Conservation (phyloP, 768 basidiomycete genomes). For the Termitomyces sp. region DNA sequence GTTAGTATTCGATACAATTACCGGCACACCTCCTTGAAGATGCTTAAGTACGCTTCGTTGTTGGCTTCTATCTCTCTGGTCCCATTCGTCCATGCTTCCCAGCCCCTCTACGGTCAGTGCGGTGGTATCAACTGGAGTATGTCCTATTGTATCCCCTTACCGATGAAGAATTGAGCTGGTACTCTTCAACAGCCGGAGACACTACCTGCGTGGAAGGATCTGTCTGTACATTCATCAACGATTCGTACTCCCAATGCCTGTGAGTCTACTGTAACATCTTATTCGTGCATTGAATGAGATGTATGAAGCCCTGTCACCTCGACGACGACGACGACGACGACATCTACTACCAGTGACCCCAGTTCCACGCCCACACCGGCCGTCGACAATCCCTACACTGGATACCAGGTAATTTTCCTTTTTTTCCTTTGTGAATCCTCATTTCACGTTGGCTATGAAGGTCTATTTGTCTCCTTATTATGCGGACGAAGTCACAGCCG, state of each 20-base stretch:
- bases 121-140: constrained; percentile 47
- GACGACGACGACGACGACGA: not conserved
- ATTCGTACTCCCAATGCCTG: constrained; percentile 39
- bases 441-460: constrained; percentile 17
- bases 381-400: constrained; percentile 51
- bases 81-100: constrained; percentile 39
- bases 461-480: constrained; percentile 53
- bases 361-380: not conserved
- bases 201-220: constrained; percentile 34
- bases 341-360: not conserved
- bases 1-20: constrained; percentile 8
- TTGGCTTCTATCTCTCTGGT: constrained; percentile 35
- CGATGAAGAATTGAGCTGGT: not conserved
- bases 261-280: constrained; percentile 13
- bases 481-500: constrained; percentile 45
- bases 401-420: constrained; percentile 31
- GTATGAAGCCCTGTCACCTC: constrained; percentile 7
- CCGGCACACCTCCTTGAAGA: constrained; percentile 14
- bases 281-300: not conserved
- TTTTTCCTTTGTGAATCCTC: not conserved
- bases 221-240: constrained; percentile 27
- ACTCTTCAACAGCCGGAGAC: constrained; percentile 24
- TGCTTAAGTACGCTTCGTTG: constrained; percentile 44
- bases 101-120: constrained; percentile 45
- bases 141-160: constrained; percentile 11